phyloP scores from a whole-genome alignment of 2,329 filamentous ascomycete species.

The Calonectria honghensis region DNA sequence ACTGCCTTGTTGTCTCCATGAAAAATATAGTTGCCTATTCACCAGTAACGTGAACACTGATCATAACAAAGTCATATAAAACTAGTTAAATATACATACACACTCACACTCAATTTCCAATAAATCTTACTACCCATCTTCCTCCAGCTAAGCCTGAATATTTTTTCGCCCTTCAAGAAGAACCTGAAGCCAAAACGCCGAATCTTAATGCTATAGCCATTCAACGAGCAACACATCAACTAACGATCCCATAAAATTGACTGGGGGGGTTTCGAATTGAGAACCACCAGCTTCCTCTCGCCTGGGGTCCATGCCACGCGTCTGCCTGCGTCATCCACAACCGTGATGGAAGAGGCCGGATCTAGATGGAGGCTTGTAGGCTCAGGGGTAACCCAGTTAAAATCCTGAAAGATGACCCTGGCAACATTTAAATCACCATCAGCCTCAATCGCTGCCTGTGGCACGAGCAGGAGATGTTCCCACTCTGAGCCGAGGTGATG shows the following conservation, averaged over 20 bases:
- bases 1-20: not conserved
- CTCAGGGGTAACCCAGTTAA: constrained; percentile 60
- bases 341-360: constrained; percentile 41
- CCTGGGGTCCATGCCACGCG: constrained; percentile 49
- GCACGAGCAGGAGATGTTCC: constrained; percentile 64
- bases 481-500: constrained; percentile 63
- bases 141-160: not conserved
- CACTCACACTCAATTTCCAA: not conserved
- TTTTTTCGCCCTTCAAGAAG: not conserved
- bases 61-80: no score
- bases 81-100: not conserved
- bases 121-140: not conserved
- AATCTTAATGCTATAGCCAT: not conserved
- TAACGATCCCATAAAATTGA: constrained; percentile 5
- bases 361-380: constrained; percentile 44
- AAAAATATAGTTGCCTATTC: no score
- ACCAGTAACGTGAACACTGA: not conserved
- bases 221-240: not conserved
- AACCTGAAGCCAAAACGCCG: not conserved
- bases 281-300: constrained; percentile 49
- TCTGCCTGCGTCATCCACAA: constrained; percentile 52
- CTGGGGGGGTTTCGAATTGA: constrained; percentile 39
- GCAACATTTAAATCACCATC: constrained; percentile 61
- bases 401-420: constrained; percentile 66
- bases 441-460: constrained; percentile 61